Evolutionary conservation across 2,329 filamentous ascomycete species (phyloP), one percentile per base, ranked within the genome.

Genomic region (Ilyonectria sp.): DNA sequence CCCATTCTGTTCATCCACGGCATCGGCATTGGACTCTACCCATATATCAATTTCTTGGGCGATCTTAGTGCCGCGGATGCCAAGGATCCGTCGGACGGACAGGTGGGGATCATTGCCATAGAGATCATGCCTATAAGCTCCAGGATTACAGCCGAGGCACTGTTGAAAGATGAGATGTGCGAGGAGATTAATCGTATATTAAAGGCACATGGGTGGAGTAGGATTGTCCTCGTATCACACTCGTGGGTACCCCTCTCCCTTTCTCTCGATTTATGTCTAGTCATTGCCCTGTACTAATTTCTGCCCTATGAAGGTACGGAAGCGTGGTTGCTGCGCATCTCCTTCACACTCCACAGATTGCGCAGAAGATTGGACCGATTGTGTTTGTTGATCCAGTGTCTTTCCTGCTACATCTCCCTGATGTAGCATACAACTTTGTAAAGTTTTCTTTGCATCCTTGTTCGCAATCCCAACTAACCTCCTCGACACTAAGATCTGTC

Each of bases 1-100:
- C 89, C 89, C 0, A 76, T 92, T 17, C 77, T 92, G 6, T 91
- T 90, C 75, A 84, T 92, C 31, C 89, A 92, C 70, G 89, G 90
- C 35, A 90, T 91, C 61, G 88, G 89, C 77, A 52, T 78, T 33
- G 77, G 77, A 2, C 71, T 91, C 3, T 85, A 87, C 69, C 86
- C 88, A 0, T 90, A 91, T 69, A 82, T 85, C 21, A 80, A 82
- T 29, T 89, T 90, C 71, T 76, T 91, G 11, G 77, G 79, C 57
- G 84, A 89, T 63, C 78, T 91, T 57, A 86, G 86, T 69, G 76
- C 79, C 19, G 56, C 71, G 9, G 67, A 74, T 37, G 76, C 78
- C 4, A 65, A 77, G 37, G 70, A 78, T 64, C 40, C 72, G 31
- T 63, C 76, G 19, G 80, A 88, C 70, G 86, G 85, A 19, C 80